These are phyloP conservation scores for Lablab purpureus DNA, from an alignment of 306 rosid genomes.

Conservation along the genomic window DNA sequence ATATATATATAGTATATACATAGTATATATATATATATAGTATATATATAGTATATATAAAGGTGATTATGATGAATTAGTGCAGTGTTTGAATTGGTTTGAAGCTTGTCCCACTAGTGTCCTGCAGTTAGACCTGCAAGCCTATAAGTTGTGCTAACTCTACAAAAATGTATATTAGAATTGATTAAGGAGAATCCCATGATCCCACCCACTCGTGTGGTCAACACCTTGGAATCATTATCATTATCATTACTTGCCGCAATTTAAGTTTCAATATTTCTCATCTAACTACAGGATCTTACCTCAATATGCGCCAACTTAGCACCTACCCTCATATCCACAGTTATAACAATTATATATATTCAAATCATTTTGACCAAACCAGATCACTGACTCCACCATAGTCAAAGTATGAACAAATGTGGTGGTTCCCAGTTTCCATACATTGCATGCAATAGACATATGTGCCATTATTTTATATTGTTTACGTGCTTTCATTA, in stretches of 20 bases:
- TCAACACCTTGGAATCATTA: conserved; percentile 61
- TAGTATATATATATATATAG: no score
- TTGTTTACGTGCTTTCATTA: neutral
- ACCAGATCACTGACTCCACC: no score
- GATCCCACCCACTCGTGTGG: conserved; percentile 65
- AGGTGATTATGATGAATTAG: no score
- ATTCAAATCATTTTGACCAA: no score
- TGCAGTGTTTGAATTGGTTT: conserved; percentile 33
- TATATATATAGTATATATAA: no score
- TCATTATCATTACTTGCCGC: conserved; percentile 48
- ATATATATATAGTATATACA: no score
- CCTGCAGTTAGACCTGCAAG: conserved; percentile 32
- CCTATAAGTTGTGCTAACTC: conserved; percentile 42
- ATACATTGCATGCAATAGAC: neutral
- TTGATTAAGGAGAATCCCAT: conserved; percentile 43
- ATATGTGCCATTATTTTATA: neutral
- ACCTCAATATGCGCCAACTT: conserved; percentile 73
- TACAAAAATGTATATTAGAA: conserved; percentile 1
- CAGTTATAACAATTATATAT: no score
- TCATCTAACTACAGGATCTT: conserved; percentile 63
- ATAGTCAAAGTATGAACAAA: conserved; percentile 51
- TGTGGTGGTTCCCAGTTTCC: neutral
- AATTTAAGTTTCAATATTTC: conserved; percentile 50
- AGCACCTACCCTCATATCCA: no score
- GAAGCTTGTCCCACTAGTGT: conserved; percentile 48